Evolutionary conservation across 1,284 basidiomycete genomes (phyloP), one percentile per base, ranked within the genome.

Genomic region (Omphalotus olearius): DNA sequence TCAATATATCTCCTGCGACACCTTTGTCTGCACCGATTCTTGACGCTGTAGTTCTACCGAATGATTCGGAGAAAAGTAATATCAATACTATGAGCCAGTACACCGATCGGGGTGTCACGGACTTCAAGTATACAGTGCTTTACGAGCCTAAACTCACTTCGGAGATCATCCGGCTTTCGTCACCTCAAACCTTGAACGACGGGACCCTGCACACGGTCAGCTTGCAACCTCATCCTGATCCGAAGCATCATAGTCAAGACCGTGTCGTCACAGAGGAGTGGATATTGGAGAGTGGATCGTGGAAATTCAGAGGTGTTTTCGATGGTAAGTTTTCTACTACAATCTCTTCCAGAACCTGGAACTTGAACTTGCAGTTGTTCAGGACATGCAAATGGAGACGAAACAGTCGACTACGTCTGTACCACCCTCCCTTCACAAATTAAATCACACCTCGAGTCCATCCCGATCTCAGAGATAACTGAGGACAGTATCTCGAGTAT

Each of bases 401-500:
- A 55, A 42, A 51, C 50, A 20, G 54, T 55, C 26, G 50, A 55
- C 14, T 39, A 49, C 33, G 43, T 47, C 14, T 51, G 38, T 39
- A 20, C 50, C 18, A 52, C 30, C n/a, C 50, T 55, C 13, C 54
- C 54, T 5, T 26, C 35, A 7, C 39, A 45, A 17, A 41, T 55
- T 18, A 43, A 23, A 36, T 18, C 37, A 6, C 35, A 37, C 13
- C 39, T 55, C 10, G 14, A 17, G 23, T 28, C 46, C 4, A 30
- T 51, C 11, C 28, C 57, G 10, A 45, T 56, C 23, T 52, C 46
- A 3, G 46, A 51, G 7, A 56, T 16, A 13, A 16, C 14, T 28
- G 28, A 47, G 18, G 47, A 57, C 0, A 45, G 50, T 10, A 59
- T 75, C 16, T 64, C 65, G 37, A 52, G 62, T 11, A 33, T 68